Evolutionary conservation across 1,284 basidiomycete species (phyloP), one percentile per base, ranked within the genome.

Genomic region (Omphalotus olearius): DNA sequence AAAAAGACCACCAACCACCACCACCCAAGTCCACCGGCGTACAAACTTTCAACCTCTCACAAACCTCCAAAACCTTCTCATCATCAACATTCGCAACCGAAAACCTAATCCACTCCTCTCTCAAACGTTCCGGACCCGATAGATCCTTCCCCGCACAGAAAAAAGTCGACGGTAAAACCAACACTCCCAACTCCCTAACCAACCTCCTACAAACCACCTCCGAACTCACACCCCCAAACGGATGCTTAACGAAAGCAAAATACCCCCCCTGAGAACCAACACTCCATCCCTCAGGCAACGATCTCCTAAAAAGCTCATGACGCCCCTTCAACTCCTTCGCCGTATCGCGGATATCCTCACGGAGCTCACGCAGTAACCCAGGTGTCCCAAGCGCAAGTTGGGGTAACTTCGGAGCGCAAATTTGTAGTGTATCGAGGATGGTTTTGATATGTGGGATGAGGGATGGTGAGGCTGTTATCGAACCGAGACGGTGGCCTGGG

Each of bases 401-500:
- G 5, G 85, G 74, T 1, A 85, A 76, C 3, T 85, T 78, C 13
- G 89, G 85, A 0, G 90, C 74, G 60, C 91, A 92, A 52, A 93
- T 89, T 65, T 90, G 80, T 46, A 93, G 73, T 59, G 85, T 89
- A 67, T 95, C 93, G 11, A 90, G 75, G 13, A 88, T 75, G 10
- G 80, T 91, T 39, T 72, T 73, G 35, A 89, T 61, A 11, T 80
- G 69, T 4, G 68, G 57, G 3, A 89, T 68, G 46, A 93, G 68
- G 0, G 66, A 59, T 0, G 83, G 78, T 0, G 83, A 78, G 0
- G 85, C 84, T n/a, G 85, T 78, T 54, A 94, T 78, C 4, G 80
- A 78, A 1, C 93, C 92, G 0, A 95, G 76, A 13, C 92, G 80
- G 66, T 93, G 88, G 0, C 92, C 92, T 0, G 93, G 93, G 40